Evolutionary conservation across 768 basidiomycete genomes (phyloP).

Genomic region (Russula abietina): DNA sequence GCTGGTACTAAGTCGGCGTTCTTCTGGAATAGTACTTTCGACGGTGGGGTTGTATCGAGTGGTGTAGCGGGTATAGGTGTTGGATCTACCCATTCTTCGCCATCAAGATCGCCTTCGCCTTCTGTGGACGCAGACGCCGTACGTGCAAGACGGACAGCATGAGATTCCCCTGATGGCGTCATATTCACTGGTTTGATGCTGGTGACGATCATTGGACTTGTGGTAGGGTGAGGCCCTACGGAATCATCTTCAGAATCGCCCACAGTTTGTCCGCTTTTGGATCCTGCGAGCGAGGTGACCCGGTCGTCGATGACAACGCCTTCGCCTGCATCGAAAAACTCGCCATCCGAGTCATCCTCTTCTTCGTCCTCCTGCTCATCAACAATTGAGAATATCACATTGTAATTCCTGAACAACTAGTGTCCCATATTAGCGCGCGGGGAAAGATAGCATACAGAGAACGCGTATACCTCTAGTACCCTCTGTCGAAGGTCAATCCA

Average conservation of each 20-base stretch:
- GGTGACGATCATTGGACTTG: slow-evolving; percentile 20
- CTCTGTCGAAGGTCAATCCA: slow-evolving; percentile 76
- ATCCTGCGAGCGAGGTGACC: slow-evolving; percentile 36
- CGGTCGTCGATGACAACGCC: slow-evolving; percentile 34
- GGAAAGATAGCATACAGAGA: neutral
- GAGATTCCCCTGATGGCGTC: slow-evolving; percentile 27
- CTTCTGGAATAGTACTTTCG: slow-evolving; percentile 2
- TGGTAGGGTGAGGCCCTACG: slow-evolving; percentile 53
- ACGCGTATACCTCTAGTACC: slow-evolving; percentile 59
- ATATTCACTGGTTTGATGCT: slow-evolving; percentile 18
- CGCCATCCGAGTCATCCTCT: slow-evolving; percentile 38
- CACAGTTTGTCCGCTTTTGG: slow-evolving; percentile 43
- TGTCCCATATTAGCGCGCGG: neutral
- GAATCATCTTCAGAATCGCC: slow-evolving; percentile 68
- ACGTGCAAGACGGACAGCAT: slow-evolving; percentile 31
- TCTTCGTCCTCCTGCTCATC: slow-evolving; percentile 47
- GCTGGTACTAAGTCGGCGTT: neutral
- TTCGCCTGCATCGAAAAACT: slow-evolving; percentile 47
- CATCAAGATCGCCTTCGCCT: slow-evolving; percentile 39
- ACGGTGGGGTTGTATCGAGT: slow-evolving; percentile 10
- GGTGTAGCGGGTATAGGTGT: slow-evolving; percentile 38
- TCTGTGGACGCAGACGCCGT: slow-evolving; percentile 31
- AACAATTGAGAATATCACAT: slow-evolving; percentile 78
- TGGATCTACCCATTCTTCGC: slow-evolving; percentile 64
- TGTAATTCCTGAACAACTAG: slow-evolving; percentile 42